A percentile compares a stretch with the other conserved stretches of the same genome.
Conservation (phyloP, 805 yeast species). For the Dipodascus albidus region DNA sequence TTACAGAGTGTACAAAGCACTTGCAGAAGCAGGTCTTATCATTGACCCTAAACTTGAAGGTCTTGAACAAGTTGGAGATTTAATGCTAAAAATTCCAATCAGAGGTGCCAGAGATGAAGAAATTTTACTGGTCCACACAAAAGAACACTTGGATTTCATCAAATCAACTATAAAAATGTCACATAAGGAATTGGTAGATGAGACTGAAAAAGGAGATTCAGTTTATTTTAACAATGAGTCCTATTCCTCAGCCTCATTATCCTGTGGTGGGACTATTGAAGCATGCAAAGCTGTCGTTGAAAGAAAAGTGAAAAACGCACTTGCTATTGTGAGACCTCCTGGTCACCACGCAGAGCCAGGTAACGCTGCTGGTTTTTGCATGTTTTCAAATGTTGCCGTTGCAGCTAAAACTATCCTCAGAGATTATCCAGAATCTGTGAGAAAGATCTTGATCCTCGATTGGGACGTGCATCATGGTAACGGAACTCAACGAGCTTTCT, state of each 20-base stretch:
- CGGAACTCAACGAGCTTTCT: slow-evolving; percentile 92
- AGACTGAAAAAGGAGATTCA: slow-evolving; percentile 87
- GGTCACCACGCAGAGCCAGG: slow-evolving; percentile 99
- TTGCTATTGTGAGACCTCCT: slow-evolving; percentile 96
- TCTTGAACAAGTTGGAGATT: slow-evolving; percentile 64
- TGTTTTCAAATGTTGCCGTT: slow-evolving; percentile 93
- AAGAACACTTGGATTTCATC: slow-evolving; percentile 65
- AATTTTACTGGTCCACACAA: slow-evolving; percentile 74
- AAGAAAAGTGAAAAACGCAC: slow-evolving; percentile 78
- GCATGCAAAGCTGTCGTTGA: slow-evolving; percentile 93
- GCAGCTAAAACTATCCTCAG: slow-evolving; percentile 81
- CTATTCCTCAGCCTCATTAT: slow-evolving; percentile 69
- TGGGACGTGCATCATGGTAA: slow-evolving; percentile 99
- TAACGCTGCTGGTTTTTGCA: slow-evolving; percentile 92
- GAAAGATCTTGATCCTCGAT: slow-evolving; percentile 73
- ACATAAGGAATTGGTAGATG: slow-evolving; percentile 62
- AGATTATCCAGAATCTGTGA: slow-evolving; percentile 77
- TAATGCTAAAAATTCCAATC: slow-evolving; percentile 82
- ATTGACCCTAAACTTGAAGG: slow-evolving; percentile 67
- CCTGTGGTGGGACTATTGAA: slow-evolving; percentile 96
- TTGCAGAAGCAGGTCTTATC: slow-evolving; percentile 89
- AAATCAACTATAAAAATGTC: slow-evolving; percentile 68
- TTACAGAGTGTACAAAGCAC: slow-evolving; percentile 81
- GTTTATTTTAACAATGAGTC: slow-evolving; percentile 92
- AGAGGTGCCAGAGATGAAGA: slow-evolving; percentile 85